These are phyloP conservation scores for Orbilia brochopaga DNA, from an alignment of 2,329 filamentous ascomycete genomes.

Conservation along the genomic window DNA sequence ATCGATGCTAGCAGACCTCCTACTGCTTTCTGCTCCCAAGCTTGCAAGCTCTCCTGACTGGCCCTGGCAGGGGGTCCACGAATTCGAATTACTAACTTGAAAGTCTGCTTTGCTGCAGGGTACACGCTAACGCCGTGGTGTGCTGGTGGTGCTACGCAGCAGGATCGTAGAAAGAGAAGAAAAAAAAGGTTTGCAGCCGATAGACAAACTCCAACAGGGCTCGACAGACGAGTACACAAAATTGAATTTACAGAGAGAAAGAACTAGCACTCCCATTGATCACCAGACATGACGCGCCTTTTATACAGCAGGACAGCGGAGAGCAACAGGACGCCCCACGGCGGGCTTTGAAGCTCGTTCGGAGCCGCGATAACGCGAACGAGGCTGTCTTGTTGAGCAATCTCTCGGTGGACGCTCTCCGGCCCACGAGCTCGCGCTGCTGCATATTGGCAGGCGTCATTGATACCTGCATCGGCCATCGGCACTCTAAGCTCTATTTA, in stretches of 20 bases:
- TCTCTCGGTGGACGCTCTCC: slow-evolving; percentile 48
- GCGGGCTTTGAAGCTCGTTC: slow-evolving; percentile 1
- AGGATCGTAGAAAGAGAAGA: slow-evolving; percentile 9
- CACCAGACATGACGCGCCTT: slow-evolving; percentile 5
- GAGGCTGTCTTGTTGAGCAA: slow-evolving; percentile 46
- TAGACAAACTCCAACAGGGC: neutral
- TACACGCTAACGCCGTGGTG: slow-evolving; percentile 38
- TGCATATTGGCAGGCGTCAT: neutral
- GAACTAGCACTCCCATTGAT: neutral
- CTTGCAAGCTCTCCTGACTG: slow-evolving; percentile 11
- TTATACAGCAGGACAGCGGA: slow-evolving; percentile 14
- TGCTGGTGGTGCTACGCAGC: slow-evolving; percentile 47
- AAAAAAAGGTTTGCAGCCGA: slow-evolving; percentile 20
- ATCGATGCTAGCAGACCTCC: slow-evolving; percentile 6
- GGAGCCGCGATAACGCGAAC: slow-evolving; percentile 44
- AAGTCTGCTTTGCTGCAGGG: slow-evolving; percentile 1
- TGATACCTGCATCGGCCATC: slow-evolving; percentile 6
- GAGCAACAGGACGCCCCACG: neutral
- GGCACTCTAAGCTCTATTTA: too few species aligned
- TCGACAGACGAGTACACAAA: neutral
- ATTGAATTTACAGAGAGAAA: too few species aligned
- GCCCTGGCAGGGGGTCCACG: neutral
- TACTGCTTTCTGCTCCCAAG: slow-evolving; percentile 15
- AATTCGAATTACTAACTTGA: neutral
- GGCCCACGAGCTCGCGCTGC: slow-evolving; percentile 26